A percentile compares a stretch with the other conserved stretches of the same genome.
Conservation (phyloP, 495 filamentous ascomycete genomes). For the Elaphomyces granulatus region DNA sequence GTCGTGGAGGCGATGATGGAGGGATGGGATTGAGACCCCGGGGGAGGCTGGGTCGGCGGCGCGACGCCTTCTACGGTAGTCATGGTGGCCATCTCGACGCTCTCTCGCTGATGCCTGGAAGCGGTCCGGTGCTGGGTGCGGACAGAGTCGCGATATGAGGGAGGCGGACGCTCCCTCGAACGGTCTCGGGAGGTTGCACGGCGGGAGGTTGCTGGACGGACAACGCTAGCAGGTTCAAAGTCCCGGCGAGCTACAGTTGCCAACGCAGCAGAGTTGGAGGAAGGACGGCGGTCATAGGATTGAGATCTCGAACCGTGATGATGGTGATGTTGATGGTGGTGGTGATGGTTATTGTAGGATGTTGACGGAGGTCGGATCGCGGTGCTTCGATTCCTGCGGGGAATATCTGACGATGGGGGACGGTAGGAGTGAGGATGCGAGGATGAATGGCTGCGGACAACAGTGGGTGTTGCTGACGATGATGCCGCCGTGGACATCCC, state of each 20-base stretch:
- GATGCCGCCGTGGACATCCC: conserved; percentile 41
- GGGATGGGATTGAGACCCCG: conserved; percentile 18
- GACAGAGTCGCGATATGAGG: conserved; percentile 36
- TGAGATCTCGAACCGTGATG: conserved; percentile 37
- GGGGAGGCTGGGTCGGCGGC: conserved; percentile 25
- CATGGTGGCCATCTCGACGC: conserved; percentile 40
- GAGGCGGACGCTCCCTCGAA: conserved; percentile 31
- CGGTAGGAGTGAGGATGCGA: conserved; percentile 30
- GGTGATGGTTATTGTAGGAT: conserved; percentile 22
- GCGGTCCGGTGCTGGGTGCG: conserved; percentile 31
- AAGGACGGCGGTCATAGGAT: conserved; percentile 34
- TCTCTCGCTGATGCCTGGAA: conserved; percentile 35
- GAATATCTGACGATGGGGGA: conserved; percentile 33
- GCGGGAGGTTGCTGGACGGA: conserved; percentile 33
- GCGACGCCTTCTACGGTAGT: conserved; percentile 28
- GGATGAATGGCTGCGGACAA: conserved; percentile 41
- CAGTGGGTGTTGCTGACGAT: conserved; percentile 28
- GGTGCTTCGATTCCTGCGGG: conserved; percentile 43
- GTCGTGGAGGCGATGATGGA: conserved; percentile 17
- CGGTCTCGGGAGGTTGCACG: conserved; percentile 41
- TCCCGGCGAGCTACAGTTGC: conserved; percentile 42
- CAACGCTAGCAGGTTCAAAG: conserved; percentile 40
- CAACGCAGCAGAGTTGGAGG: conserved; percentile 37
- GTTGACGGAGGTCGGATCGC: conserved; percentile 28
- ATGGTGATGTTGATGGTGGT: conserved; percentile 17